These are phyloP conservation scores for Lablab purpureus DNA, from an alignment of 306 rosid species.

Conservation along the genomic window DNA sequence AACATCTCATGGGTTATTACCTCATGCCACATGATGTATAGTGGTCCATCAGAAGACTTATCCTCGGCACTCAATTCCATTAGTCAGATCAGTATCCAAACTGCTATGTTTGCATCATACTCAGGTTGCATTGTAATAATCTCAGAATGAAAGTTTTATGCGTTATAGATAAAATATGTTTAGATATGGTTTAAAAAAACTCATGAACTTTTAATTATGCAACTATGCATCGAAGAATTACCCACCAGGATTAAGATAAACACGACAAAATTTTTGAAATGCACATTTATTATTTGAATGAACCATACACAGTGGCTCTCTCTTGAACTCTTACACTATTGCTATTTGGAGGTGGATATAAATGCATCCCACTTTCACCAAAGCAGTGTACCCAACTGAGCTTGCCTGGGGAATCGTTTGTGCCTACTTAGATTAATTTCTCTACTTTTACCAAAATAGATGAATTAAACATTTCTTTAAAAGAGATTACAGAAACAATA, in stretches of 20 bases:
- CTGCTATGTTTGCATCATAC: background rate
- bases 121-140: background rate
- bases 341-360: background rate
- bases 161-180: no score
- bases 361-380: slow-evolving; percentile 12
- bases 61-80: slow-evolving; percentile 16
- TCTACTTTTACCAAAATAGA: background rate
- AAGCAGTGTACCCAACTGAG: background rate
- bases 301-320: background rate
- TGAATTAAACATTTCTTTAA: background rate
- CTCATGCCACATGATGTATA: slow-evolving; percentile 39
- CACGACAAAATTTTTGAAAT: background rate
- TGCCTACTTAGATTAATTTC: background rate
- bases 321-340: background rate
- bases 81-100: background rate
- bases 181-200: background rate
- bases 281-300: background rate
- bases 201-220: background rate
- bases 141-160: no score
- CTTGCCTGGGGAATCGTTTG: background rate
- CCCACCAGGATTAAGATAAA: no score
- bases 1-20: slow-evolving; percentile 39
- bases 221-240: no score
- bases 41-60: slow-evolving; percentile 37
- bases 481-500: background rate